These are phyloP conservation scores for Acacia melanoxylon DNA, from an alignment of 306 rosid genomes.

Conservation along the genomic window DNA sequence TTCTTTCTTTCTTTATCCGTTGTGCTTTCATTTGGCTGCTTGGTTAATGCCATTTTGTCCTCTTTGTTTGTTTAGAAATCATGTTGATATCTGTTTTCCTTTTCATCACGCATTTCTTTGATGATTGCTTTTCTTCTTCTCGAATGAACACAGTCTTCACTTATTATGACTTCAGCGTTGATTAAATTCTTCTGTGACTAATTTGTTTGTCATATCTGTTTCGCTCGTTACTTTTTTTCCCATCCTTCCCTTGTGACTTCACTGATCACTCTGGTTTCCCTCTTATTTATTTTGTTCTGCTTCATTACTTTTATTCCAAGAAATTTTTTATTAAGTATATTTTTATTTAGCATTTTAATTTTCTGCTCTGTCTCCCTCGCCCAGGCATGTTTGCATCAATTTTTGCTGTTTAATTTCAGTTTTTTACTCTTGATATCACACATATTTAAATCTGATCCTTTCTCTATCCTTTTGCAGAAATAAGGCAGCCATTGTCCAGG, in stretches of 20 bases:
- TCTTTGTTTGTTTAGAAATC: neutral
- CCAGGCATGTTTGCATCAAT: neutral
- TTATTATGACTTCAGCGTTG: neutral
- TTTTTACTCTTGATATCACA: neutral
- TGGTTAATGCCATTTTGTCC: neutral
- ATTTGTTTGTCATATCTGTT: neutral
- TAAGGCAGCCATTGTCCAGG: constrained; percentile 85
- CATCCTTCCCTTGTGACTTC: neutral
- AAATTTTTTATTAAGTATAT: neutral
- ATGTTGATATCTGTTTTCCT: neutral
- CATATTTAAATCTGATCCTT: neutral
- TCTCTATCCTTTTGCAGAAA: constrained; percentile 52
- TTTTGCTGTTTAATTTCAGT: neutral
- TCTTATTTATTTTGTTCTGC: neutral
- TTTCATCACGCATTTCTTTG: neutral
- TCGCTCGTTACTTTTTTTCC: neutral
- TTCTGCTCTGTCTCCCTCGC: constrained; percentile 7
- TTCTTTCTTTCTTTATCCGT: neutral
- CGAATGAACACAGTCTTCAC: neutral
- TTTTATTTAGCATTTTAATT: neutral
- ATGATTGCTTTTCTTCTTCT: neutral
- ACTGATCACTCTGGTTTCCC: neutral
- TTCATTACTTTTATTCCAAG: neutral
- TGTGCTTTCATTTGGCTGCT: neutral
- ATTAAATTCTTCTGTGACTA: neutral